Evolutionary conservation across 2,329 filamentous ascomycete species (phyloP), one percentile per base, ranked within the genome.

Genomic region (Xylariaceae sp.): DNA sequence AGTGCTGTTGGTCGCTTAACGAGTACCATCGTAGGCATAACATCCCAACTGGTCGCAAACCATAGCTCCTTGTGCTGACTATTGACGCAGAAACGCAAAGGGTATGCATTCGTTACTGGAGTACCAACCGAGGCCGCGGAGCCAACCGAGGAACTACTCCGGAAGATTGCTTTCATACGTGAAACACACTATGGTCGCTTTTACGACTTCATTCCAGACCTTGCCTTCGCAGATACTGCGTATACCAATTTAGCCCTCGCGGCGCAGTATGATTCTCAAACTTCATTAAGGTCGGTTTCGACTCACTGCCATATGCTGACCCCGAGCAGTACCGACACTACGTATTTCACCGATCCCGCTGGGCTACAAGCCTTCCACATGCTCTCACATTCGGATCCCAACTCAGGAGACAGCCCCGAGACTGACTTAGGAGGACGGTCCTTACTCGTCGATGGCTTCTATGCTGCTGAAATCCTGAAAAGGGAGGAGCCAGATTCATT

Each of bases 341-440:
- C 92, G 1, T 97, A 99, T 72, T 97, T 97, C 73, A 91, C 84
- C 27, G 92, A 97, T 60, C 92, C 94, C 0, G 86, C 89, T 2
- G 90, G 92, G 7, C 79, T 99, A 35, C 94, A 99, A 70, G 85
- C 94, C 30, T 95, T 99, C 71, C 94, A 99, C 68, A 77, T 96
- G 46, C 80, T 97, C 31, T 94, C 89, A 0, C 89, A 95, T 69
- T 71, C 62, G 55, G 75, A 64, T 11, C 26, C 62, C 4, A 67
- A 50, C 29, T 42, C 55, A 7, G 34, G 55, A 3, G 44, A 51
- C 6, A 34, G 46, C 3, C 32, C 69, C 1, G 65, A 57, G 1
- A 42, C 32, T 34, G 53, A 49, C 1, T 62, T 76, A 2, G 94
- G 92, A 7, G 94, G 94, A 4, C 77, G 84, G 50, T 91, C 87